A percentile compares a stretch with the other conserved stretches of the same genome.
Evolutionary conservation across 768 basidiomycete species (phyloP).

Genomic region (Trichaptum fuscoviolaceum): DNA sequence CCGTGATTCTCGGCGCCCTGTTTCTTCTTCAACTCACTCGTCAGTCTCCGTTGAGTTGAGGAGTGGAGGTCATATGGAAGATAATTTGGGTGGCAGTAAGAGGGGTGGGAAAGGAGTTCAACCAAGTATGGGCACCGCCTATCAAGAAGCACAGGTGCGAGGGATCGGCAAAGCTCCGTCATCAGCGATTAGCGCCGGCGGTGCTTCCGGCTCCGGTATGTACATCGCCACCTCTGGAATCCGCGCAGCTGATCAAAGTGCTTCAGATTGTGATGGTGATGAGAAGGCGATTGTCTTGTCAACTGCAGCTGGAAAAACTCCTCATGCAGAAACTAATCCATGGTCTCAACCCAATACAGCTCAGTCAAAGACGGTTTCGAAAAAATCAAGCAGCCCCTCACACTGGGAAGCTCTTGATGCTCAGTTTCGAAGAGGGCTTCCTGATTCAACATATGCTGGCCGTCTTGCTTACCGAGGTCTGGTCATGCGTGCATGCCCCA

Average conservation of each 20-base stretch:
- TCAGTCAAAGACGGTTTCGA: background rate
- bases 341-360: background rate
- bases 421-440: constrained; percentile 85
- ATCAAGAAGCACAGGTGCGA: background rate
- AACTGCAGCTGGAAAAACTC: background rate
- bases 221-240: background rate
- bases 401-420: constrained; percentile 75
- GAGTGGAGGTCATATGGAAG: background rate
- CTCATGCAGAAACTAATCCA: background rate
- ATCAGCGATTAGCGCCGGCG: background rate
- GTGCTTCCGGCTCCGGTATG: background rate
- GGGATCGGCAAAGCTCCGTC: background rate
- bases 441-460: constrained; percentile 82
- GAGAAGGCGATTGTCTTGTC: background rate
- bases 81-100: background rate
- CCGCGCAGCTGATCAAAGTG: background rate
- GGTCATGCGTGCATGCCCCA: constrained; percentile 69
- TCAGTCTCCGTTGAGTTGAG: background rate
- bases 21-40: background rate
- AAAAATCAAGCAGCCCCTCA: background rate
- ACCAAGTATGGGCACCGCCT: background rate
- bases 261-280: background rate
- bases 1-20: background rate
- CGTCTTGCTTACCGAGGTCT: constrained; percentile 87
- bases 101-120: background rate